Conservation (phyloP, 108 stramenopile species). For the Cylindrotheca fusiformis region DNA sequence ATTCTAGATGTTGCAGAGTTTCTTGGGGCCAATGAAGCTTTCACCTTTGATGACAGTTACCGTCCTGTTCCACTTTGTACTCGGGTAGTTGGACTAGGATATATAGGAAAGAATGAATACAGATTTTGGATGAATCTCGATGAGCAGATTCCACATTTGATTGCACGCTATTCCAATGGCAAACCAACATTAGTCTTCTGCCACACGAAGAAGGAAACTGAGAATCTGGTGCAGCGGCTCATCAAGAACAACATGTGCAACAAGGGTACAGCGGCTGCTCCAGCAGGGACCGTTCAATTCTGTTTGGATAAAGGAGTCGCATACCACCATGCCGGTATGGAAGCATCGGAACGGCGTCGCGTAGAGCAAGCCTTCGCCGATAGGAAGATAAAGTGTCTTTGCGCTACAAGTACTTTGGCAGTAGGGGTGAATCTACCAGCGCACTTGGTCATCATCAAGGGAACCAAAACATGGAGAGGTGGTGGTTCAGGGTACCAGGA, state of each 20-base stretch:
- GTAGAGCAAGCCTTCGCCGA: slow-evolving; percentile 80
- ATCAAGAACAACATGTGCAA: slow-evolving; percentile 12
- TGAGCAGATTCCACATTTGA: slow-evolving; percentile 65
- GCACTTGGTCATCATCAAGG: slow-evolving; percentile 92
- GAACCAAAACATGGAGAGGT: slow-evolving; percentile 92
- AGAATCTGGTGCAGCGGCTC: slow-evolving; percentile 64
- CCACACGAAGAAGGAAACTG: slow-evolving; percentile 91
- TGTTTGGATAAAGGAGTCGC: slow-evolving; percentile 74
- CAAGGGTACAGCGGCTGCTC: neutral
- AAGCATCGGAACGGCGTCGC: slow-evolving; percentile 53
- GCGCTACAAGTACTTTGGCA: slow-evolving; percentile 94
- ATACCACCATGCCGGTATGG: slow-evolving; percentile 90
- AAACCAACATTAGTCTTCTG: slow-evolving; percentile 93
- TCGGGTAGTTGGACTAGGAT: slow-evolving; percentile 69
- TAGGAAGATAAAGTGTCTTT: slow-evolving; percentile 73
- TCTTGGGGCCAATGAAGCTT: slow-evolving; percentile 78
- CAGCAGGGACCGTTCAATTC: slow-evolving; percentile 46
- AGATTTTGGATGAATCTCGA: slow-evolving; percentile 83
- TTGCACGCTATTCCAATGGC: slow-evolving; percentile 70
- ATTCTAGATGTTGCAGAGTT: slow-evolving; percentile 87
- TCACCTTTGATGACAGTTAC: slow-evolving; percentile 82
- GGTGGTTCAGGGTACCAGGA: slow-evolving; percentile 74
- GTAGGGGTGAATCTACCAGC: slow-evolving; percentile 97
- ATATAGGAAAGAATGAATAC: slow-evolving; percentile 71
- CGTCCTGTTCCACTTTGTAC: slow-evolving; percentile 88